Evolutionary conservation across 805 yeast species (phyloP).

Genomic region (Candida yuanshanica): DNA sequence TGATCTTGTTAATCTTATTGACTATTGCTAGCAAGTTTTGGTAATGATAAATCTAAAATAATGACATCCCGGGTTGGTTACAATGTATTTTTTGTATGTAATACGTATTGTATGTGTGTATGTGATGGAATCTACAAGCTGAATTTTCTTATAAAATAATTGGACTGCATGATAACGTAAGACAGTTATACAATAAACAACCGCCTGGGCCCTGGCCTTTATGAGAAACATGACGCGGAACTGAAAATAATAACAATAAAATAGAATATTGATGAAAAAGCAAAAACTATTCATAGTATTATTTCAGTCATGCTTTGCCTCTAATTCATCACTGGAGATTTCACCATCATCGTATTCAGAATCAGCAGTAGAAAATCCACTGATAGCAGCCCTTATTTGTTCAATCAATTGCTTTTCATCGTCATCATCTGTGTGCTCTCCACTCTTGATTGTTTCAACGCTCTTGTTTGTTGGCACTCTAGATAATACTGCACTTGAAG

Average conservation of each 20-base stretch:
- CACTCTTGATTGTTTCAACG: constrained; percentile 6
- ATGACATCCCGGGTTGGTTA: background rate
- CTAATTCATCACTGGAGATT: constrained; percentile 52
- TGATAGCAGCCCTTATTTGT: constrained; percentile 39
- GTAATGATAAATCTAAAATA: constrained; percentile 8
- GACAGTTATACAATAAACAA: no score
- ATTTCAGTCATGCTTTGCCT: constrained; percentile 31
- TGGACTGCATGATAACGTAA: no score
- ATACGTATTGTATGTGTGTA: no score
- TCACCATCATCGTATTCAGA: constrained; percentile 24
- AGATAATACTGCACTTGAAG: constrained; percentile 16
- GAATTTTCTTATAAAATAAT: background rate
- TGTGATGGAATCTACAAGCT: background rate
- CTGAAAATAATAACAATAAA: no score
- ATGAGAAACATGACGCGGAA: no score
- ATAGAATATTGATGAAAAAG: no score
- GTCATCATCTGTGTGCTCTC: constrained; percentile 14
- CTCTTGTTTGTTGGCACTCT: constrained; percentile 14
- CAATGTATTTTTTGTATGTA: no score
- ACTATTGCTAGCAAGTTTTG: constrained; percentile 70
- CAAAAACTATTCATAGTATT: no score
- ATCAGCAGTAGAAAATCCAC: constrained; percentile 21
- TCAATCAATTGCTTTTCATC: constrained; percentile 30
- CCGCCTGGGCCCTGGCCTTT: no score
- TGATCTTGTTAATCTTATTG: constrained; percentile 72